Conservation (phyloP, 768 basidiomycete genomes). For the Rhizopogon sp. region DNA sequence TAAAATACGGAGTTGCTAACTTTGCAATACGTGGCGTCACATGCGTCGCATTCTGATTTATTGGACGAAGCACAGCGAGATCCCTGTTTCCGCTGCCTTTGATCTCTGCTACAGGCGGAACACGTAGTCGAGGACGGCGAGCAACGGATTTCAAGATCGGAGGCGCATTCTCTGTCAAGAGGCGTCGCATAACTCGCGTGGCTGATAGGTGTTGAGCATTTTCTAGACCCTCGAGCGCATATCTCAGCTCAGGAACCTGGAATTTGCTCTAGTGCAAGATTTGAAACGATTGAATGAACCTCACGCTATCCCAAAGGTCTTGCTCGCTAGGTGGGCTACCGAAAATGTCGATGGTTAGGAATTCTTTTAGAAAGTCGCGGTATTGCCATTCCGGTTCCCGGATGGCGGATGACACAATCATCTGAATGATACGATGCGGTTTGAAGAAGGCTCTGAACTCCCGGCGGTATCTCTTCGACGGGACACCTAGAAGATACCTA, state of each 20-base stretch:
- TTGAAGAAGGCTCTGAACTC: constrained; percentile 44
- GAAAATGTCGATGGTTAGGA: constrained; percentile 17
- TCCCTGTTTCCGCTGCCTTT: constrained; percentile 42
- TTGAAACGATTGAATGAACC: constrained; percentile 2
- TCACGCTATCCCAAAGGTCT: constrained; percentile 25
- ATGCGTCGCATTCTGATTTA: constrained; percentile 50
- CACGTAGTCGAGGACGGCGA: not conserved
- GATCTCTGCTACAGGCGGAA: not conserved
- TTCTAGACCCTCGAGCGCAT: constrained; percentile 17
- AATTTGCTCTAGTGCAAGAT: not conserved
- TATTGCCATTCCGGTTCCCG: constrained; percentile 24
- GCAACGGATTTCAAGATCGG: constrained; percentile 9
- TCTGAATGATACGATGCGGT: constrained; percentile 46
- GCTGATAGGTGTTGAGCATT: constrained; percentile 14
- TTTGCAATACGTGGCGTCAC: constrained; percentile 58
- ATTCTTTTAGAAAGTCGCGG: constrained; percentile 30
- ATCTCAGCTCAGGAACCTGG: constrained; percentile 17
- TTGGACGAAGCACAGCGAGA: constrained; percentile 47
- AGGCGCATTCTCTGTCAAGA: constrained; percentile 10
- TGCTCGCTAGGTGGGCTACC: constrained; percentile 12
- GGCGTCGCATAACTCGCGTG: constrained; percentile 15
- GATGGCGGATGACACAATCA: constrained; percentile 31
- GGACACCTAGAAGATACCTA: constrained; percentile 53
- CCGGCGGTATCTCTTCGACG: constrained; percentile 39
- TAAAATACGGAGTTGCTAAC: constrained; percentile 47